These are phyloP conservation scores for Thelephora ganbajun DNA, from an alignment of 768 basidiomycete genomes.

Conservation along the genomic window DNA sequence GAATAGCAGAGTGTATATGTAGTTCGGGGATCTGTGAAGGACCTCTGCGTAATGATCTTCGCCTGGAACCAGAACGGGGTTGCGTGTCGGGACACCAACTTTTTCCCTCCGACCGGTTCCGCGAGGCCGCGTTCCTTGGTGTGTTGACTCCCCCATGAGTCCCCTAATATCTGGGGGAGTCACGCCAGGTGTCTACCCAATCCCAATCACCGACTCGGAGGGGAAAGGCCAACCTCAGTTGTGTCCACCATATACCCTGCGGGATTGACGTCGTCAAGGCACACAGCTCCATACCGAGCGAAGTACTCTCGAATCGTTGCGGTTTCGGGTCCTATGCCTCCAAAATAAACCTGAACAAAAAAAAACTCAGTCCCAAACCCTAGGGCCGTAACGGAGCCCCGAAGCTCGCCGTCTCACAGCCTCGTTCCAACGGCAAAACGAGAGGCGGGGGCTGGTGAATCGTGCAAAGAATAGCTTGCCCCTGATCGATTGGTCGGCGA, in stretches of 20 bases:
- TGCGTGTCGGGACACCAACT: too few species aligned
- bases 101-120: too few species aligned
- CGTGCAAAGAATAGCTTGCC: conserved; percentile 83
- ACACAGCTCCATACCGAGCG: conserved; percentile 54
- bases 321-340: conserved; percentile 71
- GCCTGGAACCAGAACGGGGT: too few species aligned
- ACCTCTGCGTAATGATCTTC: too few species aligned
- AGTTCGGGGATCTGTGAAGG: too few species aligned
- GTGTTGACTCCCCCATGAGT: too few species aligned
- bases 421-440: conserved; percentile 60
- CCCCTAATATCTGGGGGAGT: conserved; percentile 28
- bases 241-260: conserved; percentile 66
- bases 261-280: conserved; percentile 69
- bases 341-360: conserved; percentile 51
- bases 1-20: too few species aligned
- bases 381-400: background rate
- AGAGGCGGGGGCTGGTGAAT: conserved; percentile 83
- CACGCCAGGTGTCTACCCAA: conserved; percentile 78
- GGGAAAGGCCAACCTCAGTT: conserved; percentile 70
- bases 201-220: conserved; percentile 64
- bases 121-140: too few species aligned
- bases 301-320: conserved; percentile 62
- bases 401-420: conserved; percentile 59
- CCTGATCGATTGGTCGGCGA: conserved; percentile 74
- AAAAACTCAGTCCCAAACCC: background rate